phyloP scores from a whole-genome alignment of 108 stramenopile genomes.

The Skeletonema menzelii region DNA sequence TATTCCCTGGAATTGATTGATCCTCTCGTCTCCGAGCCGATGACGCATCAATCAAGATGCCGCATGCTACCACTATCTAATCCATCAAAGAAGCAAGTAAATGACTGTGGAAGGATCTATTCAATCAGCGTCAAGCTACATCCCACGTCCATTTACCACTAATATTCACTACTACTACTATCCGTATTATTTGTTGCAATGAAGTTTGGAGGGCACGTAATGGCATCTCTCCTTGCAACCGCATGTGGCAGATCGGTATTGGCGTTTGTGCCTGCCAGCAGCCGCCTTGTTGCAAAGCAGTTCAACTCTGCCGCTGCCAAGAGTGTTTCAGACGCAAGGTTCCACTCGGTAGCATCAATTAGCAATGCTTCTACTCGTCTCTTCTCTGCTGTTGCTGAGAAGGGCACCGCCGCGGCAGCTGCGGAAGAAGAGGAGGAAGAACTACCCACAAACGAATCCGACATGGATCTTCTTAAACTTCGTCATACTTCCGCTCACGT shows the following conservation, averaged over 20 bases:
- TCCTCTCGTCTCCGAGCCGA: too few relatives aligned
- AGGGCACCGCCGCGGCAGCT: neutral
- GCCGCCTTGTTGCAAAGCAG: neutral
- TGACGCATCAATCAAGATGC: neutral
- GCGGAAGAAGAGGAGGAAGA: slow-evolving; percentile 44
- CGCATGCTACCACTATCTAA: neutral
- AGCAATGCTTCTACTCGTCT: slow-evolving; percentile 5
- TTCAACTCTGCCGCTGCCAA: neutral
- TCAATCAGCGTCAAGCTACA: neutral
- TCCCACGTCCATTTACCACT: neutral
- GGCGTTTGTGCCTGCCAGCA: slow-evolving; percentile 11
- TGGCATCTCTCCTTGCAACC: slow-evolving; percentile 5
- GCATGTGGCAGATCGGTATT: slow-evolving; percentile 7
- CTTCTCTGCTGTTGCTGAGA: neutral
- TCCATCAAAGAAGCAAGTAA: neutral
- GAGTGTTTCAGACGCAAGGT: neutral
- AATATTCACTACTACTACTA: neutral
- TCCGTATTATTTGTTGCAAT: neutral
- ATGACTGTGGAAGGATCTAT: neutral
- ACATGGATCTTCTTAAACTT: slow-evolving; percentile 81
- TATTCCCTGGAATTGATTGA: too few relatives aligned
- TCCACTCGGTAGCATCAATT: neutral
- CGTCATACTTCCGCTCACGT: slow-evolving; percentile 97
- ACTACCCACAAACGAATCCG: slow-evolving; percentile 95
- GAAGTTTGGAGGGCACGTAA: slow-evolving; percentile 22